Evolutionary conservation across 345 rosid species (phyloP).

Genomic region (Limnanthes douglasii): DNA sequence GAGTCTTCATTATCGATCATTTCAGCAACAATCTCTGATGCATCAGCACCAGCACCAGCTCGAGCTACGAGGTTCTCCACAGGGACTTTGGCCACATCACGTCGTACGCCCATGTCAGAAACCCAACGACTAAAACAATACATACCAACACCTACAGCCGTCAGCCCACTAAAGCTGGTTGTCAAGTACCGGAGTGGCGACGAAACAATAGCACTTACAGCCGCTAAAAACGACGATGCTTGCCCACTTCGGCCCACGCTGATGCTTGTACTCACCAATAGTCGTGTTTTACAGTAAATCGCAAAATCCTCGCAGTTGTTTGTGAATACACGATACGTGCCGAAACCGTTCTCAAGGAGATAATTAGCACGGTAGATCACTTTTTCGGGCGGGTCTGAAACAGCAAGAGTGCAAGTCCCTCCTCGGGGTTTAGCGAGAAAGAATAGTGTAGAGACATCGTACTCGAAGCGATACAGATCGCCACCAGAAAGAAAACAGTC

Average conservation of each 20-base stretch:
- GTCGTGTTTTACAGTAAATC: constrained; percentile 43
- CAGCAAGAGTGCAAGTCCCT: too few species aligned
- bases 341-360: too few species aligned
- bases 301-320: constrained; percentile 64
- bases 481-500: constrained; percentile 45
- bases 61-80: constrained; percentile 30
- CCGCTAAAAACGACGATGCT: constrained; percentile 38
- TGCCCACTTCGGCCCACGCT: constrained; percentile 56
- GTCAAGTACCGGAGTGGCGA: constrained; percentile 33
- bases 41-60: constrained; percentile 5
- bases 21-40: too few species aligned
- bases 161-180: constrained; percentile 29
- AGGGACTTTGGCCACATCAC: constrained; percentile 25
- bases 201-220: constrained; percentile 18
- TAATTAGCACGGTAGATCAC: constrained; percentile 29
- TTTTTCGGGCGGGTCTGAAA: constrained; percentile 29
- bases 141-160: constrained; percentile 14
- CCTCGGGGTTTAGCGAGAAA: constrained; percentile 44
- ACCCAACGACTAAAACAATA: constrained; percentile 22
- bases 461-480: constrained; percentile 32
- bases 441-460: constrained; percentile 19
- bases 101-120: constrained; percentile 42
- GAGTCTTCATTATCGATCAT: too few species aligned
- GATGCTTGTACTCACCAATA: constrained; percentile 24
- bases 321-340: constrained; percentile 28